Evolutionary conservation across 441 rosid species (phyloP), one percentile per base, ranked within the genome.

Genomic region (Euphorbia celastroides): DNA sequence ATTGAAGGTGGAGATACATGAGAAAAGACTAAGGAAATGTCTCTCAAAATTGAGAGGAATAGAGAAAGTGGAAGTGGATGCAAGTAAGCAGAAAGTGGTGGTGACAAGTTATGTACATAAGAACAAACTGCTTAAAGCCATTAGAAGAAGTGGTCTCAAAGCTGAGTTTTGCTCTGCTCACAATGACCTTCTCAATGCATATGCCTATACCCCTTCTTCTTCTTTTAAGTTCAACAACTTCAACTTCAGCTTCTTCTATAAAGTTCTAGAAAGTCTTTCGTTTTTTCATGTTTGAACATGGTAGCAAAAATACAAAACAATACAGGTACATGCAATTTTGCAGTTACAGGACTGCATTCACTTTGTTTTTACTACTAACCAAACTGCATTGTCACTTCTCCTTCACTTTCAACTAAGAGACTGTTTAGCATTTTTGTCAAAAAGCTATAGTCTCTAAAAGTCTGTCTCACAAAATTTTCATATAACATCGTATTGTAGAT

Each of bases 61-160:
- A 68, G 85, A 81, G 81, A 81, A 77, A 64, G 85, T 81, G 42
- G 83, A 81, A 65, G 86, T 82, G 72, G 86, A 82, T 71, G 86
- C 59, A 0, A 75, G 57, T n/a, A 73, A 77, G 26, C 74, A 82
- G 72, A 82, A 82, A 64, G 86, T 82, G 64, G 69, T 58, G 42
- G 86, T 82, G 0, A 82, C 82, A 60, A 78, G 81, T 16, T 82
- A 79, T 66, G 78, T 75, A 22, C 82, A 82, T 28, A 61, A 74
- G 27, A 82, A 82, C 72, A 82, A 82, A 65, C 72, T 82, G 27
- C 65, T 82, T 8, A 79, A 77, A 73, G 83, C 86, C 46, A 50
- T 82, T 5, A 73, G 83, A 44, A 75, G 86, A 75, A 69, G 78
- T 23, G 86, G 86, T 46, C 66, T 82, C 1, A 82, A 74, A 72